A percentile compares a stretch with the other conserved stretches of the same genome.
These are phyloP conservation scores for Trifolium dubium DNA, from an alignment of 306 rosid genomes.

Conservation along the genomic window DNA sequence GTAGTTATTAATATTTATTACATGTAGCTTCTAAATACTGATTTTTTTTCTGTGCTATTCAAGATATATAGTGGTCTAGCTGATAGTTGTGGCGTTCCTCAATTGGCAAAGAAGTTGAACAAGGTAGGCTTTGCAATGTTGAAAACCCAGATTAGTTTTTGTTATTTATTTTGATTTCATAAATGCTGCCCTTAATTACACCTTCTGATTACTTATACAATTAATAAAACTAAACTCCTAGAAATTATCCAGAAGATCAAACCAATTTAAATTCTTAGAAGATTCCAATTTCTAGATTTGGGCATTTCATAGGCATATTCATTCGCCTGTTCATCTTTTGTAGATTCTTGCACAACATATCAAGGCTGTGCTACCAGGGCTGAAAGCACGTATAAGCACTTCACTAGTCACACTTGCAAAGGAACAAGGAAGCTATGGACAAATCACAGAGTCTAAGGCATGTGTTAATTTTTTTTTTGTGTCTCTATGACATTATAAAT, in stretches of 20 bases:
- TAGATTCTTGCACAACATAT: constrained; percentile 90
- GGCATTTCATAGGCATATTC: constrained; percentile 32
- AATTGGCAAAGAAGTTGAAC: constrained; percentile 94
- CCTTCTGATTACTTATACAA: constrained; percentile 8
- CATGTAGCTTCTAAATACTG: constrained; percentile 25
- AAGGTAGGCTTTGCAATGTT: constrained; percentile 62
- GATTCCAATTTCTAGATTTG: constrained; percentile 27
- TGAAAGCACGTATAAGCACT: constrained; percentile 81
- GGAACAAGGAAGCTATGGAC: constrained; percentile 92
- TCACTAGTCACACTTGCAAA: constrained; percentile 79
- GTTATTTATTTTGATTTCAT: constrained; percentile 20
- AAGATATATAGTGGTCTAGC: constrained; percentile 88
- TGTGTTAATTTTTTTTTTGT: constrained; percentile 37
- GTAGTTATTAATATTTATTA: constrained; percentile 16
- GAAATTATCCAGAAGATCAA: constrained; percentile 30
- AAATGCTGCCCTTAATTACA: constrained; percentile 12
- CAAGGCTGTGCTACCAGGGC: constrained; percentile 79
- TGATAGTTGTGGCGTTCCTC: constrained; percentile 92
- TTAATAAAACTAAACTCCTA: constrained; percentile 23
- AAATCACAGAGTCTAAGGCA: constrained; percentile 91
- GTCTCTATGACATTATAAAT: constrained; percentile 15
- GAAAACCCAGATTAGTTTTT: constrained; percentile 27
- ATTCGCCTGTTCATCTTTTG: constrained; percentile 44
- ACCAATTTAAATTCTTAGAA: constrained; percentile 10
- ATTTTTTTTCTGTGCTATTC: constrained; percentile 44